These are phyloP conservation scores for Dendrostoma leiphaemia DNA, from an alignment of 2,329 filamentous ascomycete species.

Conservation along the genomic window DNA sequence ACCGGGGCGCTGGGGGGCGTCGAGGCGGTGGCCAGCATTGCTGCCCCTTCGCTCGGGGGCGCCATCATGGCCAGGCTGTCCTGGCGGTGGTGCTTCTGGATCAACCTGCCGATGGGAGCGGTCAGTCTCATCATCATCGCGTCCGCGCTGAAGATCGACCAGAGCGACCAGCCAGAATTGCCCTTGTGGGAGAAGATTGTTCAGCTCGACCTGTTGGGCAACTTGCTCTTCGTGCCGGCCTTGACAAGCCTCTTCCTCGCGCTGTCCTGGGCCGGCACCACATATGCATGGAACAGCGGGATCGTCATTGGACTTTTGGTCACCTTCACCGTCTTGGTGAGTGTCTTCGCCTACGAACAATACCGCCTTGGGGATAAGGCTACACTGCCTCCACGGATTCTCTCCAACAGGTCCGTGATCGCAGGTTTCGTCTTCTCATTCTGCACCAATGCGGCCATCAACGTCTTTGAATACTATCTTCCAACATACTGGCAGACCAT, in stretches of 20 bases:
- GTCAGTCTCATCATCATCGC: conserved; percentile 7
- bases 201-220: conserved; percentile 37
- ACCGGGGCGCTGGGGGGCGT: not conserved
- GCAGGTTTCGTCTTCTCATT: conserved; percentile 32
- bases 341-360: conserved; percentile 30
- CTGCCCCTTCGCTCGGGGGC: conserved; percentile 14
- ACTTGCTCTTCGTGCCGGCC: conserved; percentile 21
- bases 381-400: conserved; percentile 15
- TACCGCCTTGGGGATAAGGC: conserved; percentile 34
- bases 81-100: conserved; percentile 20
- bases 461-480: conserved; percentile 30
- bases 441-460: conserved; percentile 19
- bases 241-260: conserved; percentile 32
- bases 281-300: conserved; percentile 31
- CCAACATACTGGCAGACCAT: conserved; percentile 41
- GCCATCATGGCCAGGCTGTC: conserved; percentile 8
- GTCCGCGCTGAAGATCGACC: conserved; percentile 6
- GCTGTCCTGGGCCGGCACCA: conserved; percentile 38
- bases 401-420: conserved; percentile 28
- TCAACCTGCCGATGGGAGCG: conserved; percentile 12
- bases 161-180: not conserved
- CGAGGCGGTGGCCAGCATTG: conserved; percentile 7
- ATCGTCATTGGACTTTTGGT: conserved; percentile 32
- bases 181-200: conserved; percentile 29
- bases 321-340: conserved; percentile 19